A percentile compares a stretch with the other conserved stretches of the same genome.
These are phyloP conservation scores for Penicillium fuscoglaucum DNA, from an alignment of 2,329 filamentous ascomycete genomes.

Conservation along the genomic window DNA sequence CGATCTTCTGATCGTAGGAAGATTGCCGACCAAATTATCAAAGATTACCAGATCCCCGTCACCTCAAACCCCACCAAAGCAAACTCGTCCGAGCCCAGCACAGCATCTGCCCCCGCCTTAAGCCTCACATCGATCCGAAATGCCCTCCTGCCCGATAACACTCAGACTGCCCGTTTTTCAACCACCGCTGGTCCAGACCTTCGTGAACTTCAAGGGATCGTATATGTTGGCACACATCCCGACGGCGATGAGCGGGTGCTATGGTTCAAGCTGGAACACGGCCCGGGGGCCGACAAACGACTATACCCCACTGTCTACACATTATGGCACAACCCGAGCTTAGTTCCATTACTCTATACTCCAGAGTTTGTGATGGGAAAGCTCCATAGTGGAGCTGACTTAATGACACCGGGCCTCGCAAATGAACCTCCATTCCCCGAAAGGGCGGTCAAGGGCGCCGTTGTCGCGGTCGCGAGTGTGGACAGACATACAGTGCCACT, in stretches of 20 bases:
- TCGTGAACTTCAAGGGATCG: conserved; percentile 61
- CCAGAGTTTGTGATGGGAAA: conserved; percentile 60
- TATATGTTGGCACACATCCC: conserved; percentile 63
- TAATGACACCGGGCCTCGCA: conserved; percentile 68
- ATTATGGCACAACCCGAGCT: conserved; percentile 62
- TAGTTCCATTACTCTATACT: conserved; percentile 65
- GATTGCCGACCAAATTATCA: conserved; percentile 66
- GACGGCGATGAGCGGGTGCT: conserved; percentile 60
- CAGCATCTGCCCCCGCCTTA: conserved; percentile 41
- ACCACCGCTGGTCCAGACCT: conserved; percentile 64
- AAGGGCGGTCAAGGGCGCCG: conserved; percentile 58
- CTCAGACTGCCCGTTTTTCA: conserved; percentile 63
- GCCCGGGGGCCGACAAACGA: conserved; percentile 42
- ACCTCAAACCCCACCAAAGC: conserved; percentile 38
- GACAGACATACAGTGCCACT: conserved; percentile 62
- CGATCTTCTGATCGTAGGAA: conserved; percentile 67
- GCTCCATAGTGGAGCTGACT: conserved; percentile 63
- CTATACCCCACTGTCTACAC: conserved; percentile 61
- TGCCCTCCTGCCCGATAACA: conserved; percentile 63
- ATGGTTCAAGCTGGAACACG: conserved; percentile 64
- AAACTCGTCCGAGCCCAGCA: conserved; percentile 29
- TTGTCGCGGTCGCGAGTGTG: conserved; percentile 64
- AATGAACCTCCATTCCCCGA: conserved; percentile 64
- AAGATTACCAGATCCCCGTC: conserved; percentile 57
- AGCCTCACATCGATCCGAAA: conserved; percentile 56